A percentile compares a stretch with the other conserved stretches of the same genome.
These are phyloP conservation scores for Claviceps monticola DNA, from an alignment of 2,329 filamentous ascomycete genomes.

Conservation along the genomic window DNA sequence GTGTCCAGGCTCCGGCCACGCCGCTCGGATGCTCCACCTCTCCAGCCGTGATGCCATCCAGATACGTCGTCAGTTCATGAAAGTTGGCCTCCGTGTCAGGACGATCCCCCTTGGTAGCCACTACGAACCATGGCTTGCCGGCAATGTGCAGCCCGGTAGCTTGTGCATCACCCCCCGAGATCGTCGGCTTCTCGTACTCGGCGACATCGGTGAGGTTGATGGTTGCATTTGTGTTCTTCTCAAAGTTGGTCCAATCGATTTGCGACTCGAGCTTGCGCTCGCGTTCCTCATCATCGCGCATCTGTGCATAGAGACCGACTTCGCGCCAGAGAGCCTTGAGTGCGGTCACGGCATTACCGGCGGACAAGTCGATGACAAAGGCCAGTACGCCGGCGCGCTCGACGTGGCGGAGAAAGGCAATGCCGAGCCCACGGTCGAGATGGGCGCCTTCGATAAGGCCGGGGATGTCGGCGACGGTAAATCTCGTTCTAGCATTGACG, in stretches of 20 bases:
- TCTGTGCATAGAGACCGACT: constrained; percentile 72
- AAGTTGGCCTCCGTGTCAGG: constrained; percentile 70
- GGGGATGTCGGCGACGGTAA: constrained; percentile 92
- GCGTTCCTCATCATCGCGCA: constrained; percentile 59
- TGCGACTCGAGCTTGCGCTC: constrained; percentile 44
- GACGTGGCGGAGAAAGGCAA: constrained; percentile 86
- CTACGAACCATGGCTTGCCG: constrained; percentile 93
- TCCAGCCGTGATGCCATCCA: constrained; percentile 51
- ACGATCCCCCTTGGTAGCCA: constrained; percentile 85
- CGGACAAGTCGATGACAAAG: constrained; percentile 79
- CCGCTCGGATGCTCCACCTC: constrained; percentile 59
- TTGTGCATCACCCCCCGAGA: not conserved
- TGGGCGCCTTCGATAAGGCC: constrained; percentile 88
- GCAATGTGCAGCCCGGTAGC: constrained; percentile 54
- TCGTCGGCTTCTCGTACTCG: constrained; percentile 7
- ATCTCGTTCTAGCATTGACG: constrained; percentile 53
- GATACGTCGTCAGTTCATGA: constrained; percentile 50
- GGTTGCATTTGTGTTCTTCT: constrained; percentile 26
- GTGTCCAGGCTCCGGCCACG: constrained; percentile 40
- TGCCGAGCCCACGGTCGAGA: constrained; percentile 77
- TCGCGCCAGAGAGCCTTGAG: constrained; percentile 80
- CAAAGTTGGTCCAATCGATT: constrained; percentile 42
- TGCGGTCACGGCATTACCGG: constrained; percentile 64
- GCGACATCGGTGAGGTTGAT: constrained; percentile 13
- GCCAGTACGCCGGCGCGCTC: constrained; percentile 86